A percentile compares a stretch with the other conserved stretches of the same genome.
These are phyloP conservation scores for Capsicum rhomboideum DNA, from an alignment of 257 asterid species.

Conservation along the genomic window DNA sequence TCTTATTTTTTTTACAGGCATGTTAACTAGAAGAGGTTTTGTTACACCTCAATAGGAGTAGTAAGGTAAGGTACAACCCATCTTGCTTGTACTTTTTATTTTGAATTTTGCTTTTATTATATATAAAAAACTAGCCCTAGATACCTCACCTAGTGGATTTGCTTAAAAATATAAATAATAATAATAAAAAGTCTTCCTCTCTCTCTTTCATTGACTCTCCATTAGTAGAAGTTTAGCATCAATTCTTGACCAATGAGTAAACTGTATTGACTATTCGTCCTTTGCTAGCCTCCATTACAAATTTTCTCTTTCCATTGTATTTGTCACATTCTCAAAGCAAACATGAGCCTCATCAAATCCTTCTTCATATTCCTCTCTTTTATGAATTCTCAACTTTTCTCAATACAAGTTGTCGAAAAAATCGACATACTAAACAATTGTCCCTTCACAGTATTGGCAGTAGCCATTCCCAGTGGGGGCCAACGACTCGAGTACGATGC, in stretches of 20 bases:
- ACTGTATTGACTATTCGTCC: neutral
- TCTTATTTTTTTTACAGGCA: too few species aligned
- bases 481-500: slow-evolving; percentile 15
- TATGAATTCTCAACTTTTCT: neutral
- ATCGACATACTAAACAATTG: slow-evolving; percentile 25
- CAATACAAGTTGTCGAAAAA: slow-evolving; percentile 2
- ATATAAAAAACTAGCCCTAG: too few species aligned
- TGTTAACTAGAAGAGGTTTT: too few species aligned
- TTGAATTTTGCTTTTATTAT: too few species aligned
- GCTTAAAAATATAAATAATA: too few species aligned
- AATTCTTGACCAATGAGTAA: neutral
- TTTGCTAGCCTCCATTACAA: neutral
- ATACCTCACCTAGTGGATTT: too few species aligned
- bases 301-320: neutral
- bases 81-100: too few species aligned
- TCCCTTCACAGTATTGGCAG: slow-evolving; percentile 29
- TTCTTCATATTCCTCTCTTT: slow-evolving; percentile 2
- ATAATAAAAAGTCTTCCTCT: too few species aligned
- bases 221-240: neutral
- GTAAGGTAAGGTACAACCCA: too few species aligned
- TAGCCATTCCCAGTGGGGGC: slow-evolving; percentile 24
- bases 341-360: neutral
- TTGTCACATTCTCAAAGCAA: neutral
- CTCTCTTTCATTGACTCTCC: neutral
- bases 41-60: too few species aligned